These are phyloP conservation scores for Rhododendron henanense DNA, from an alignment of 148 eudicot genomes.

Conservation along the genomic window DNA sequence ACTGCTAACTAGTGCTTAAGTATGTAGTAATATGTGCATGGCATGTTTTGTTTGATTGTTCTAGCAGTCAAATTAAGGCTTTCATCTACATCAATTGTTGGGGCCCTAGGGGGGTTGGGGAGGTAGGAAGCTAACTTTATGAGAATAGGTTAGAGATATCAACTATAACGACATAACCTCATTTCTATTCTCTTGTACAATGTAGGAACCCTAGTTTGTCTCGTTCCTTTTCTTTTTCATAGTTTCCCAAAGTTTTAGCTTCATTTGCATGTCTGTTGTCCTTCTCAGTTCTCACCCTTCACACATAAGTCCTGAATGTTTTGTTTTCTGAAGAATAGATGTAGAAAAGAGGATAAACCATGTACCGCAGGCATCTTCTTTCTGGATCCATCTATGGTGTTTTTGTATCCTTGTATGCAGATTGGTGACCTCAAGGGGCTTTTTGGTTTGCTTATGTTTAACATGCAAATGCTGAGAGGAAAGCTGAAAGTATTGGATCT, in stretches of 20 bases:
- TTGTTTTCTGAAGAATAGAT: neutral
- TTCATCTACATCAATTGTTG: neutral
- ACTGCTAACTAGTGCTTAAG: neutral
- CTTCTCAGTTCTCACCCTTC: neutral
- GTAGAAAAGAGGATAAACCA: neutral
- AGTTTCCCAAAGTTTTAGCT: neutral
- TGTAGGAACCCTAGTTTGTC: neutral
- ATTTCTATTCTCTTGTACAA: neutral
- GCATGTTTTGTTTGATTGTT: neutral
- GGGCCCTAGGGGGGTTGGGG: too few relatives aligned
- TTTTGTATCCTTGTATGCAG: constrained; percentile 33
- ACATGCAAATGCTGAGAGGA: constrained; percentile 66
- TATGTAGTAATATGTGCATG: neutral
- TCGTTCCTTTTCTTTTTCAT: neutral
- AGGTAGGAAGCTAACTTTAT: neutral
- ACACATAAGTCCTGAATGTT: neutral
- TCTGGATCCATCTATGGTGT: neutral
- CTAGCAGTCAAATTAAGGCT: neutral
- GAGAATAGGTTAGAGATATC: neutral
- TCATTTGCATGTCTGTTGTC: neutral
- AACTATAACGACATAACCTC: neutral
- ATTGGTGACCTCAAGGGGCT: constrained; percentile 88
- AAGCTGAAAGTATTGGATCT: constrained; percentile 81
- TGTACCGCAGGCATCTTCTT: neutral
- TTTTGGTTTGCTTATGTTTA: constrained; percentile 64